These are phyloP conservation scores for Arabis alpina DNA, from an alignment of 345 rosid species.

Conservation along the genomic window DNA sequence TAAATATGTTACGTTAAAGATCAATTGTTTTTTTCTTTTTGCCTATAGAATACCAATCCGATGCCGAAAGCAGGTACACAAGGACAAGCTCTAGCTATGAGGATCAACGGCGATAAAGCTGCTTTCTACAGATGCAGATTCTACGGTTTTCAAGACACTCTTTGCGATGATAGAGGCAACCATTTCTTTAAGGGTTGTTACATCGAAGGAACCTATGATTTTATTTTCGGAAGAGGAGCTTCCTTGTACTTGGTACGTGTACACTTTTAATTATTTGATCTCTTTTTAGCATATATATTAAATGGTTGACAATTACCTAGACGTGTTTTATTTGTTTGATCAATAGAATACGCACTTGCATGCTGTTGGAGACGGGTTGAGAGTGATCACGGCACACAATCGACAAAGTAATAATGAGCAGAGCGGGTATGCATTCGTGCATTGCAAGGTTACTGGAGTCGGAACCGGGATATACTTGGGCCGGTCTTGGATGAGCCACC, in stretches of 20 bases:
- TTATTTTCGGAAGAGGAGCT: constrained; percentile 58
- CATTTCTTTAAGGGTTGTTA: constrained; percentile 54
- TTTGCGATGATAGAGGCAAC: constrained; percentile 54
- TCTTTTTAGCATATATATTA: not conserved
- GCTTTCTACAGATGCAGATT: constrained; percentile 52
- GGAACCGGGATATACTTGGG: constrained; percentile 56
- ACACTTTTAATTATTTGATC: not conserved
- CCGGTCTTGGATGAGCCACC: constrained; percentile 59
- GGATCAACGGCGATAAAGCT: constrained; percentile 53
- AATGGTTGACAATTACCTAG: not conserved
- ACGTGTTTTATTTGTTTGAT: not conserved
- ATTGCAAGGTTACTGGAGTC: constrained; percentile 49
- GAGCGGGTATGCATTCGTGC: constrained; percentile 51
- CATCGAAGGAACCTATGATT: constrained; percentile 55
- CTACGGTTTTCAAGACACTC: constrained; percentile 57
- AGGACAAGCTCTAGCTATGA: constrained; percentile 58
- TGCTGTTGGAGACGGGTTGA: constrained; percentile 45
- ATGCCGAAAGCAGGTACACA: constrained; percentile 47
- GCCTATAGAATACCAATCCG: constrained; percentile 50
- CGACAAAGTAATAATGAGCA: constrained; percentile 30
- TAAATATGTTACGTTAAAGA: not conserved
- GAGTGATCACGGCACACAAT: constrained; percentile 58
- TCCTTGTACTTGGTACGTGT: constrained; percentile 51
- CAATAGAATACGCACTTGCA: constrained; percentile 45
- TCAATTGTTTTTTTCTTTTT: not conserved